Evolutionary conservation across 2,329 filamentous ascomycete genomes (phyloP).

Genomic region (Sporothrix globosa): DNA sequence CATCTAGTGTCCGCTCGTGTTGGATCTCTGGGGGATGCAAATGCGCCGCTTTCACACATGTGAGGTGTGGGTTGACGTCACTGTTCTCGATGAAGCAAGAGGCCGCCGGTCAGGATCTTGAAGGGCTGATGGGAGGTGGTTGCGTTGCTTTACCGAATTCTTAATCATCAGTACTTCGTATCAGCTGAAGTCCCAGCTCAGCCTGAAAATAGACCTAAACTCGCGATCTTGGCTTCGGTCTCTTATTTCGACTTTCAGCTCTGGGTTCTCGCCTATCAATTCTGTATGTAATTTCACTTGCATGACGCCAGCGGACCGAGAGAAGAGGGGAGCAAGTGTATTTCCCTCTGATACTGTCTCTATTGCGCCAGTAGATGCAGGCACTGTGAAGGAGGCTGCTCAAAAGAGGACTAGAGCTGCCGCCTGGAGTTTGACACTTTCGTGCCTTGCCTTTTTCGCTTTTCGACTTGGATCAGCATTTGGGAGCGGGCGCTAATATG

Average conservation of each 20-base stretch:
- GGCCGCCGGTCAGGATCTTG: background rate
- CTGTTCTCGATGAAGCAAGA: background rate
- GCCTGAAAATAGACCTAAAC: too few species aligned
- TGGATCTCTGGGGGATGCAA: slow-evolving; percentile 14
- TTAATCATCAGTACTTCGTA: background rate
- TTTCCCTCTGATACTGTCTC: background rate
- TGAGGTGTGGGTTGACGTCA: background rate
- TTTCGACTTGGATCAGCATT: background rate
- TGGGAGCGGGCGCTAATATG: background rate
- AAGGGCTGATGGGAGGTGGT: too few species aligned
- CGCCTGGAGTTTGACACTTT: background rate
- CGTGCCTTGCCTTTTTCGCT: background rate
- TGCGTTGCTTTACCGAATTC: too few species aligned
- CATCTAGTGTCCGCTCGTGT: background rate
- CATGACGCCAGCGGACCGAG: background rate
- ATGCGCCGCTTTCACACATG: background rate
- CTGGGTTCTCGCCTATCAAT: background rate
- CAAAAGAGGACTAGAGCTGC: slow-evolving; percentile 4
- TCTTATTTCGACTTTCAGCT: background rate
- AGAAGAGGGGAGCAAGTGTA: background rate
- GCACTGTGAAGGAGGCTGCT: background rate
- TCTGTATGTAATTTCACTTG: slow-evolving; percentile 4
- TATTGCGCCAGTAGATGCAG: background rate
- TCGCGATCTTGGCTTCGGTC: background rate
- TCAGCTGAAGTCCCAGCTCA: background rate